Evolutionary conservation across 192 early-diverging fungal genomes (phyloP).

Genomic region (Backusella parvicylindrica): DNA sequence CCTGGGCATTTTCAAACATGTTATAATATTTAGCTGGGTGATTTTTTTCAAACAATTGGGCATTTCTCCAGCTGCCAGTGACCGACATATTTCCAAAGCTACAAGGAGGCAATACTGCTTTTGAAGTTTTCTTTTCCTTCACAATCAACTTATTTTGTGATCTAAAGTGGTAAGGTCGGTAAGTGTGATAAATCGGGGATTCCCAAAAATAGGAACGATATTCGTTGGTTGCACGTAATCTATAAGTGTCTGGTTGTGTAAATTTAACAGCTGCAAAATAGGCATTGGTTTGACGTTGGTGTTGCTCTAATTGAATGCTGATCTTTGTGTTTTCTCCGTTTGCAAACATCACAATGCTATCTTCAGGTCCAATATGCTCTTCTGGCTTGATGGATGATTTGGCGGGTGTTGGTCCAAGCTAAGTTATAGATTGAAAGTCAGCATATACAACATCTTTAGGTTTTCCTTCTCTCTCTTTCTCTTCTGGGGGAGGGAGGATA

Average conservation of each 20-base stretch:
- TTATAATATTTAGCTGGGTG: conserved; percentile 31
- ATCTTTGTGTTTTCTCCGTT: conserved; percentile 15
- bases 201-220: conserved; percentile 33
- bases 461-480: neutral
- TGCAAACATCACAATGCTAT: conserved; percentile 23
- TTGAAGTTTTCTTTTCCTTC: neutral
- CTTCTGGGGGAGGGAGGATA: neutral
- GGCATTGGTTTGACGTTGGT: conserved; percentile 13
- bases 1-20: conserved; percentile 29
- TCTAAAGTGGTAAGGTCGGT: conserved; percentile 18
- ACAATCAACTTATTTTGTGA: conserved; percentile 22
- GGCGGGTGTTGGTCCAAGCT: conserved; percentile 29
- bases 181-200: conserved; percentile 20
- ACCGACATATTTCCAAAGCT: neutral
- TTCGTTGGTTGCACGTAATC: conserved; percentile 16
- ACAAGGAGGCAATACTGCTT: conserved; percentile 3
- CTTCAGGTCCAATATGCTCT: conserved; percentile 20
- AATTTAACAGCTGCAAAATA: conserved; percentile 29
- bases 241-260: conserved; percentile 24
- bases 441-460: neutral
- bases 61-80: conserved; percentile 21
- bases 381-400: conserved; percentile 8
- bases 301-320: conserved; percentile 24
- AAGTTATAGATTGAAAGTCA: neutral
- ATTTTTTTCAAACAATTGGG: conserved; percentile 7